Evolutionary conservation across 2,329 filamentous ascomycete genomes (phyloP).

Genomic region (Curvularia sp.): DNA sequence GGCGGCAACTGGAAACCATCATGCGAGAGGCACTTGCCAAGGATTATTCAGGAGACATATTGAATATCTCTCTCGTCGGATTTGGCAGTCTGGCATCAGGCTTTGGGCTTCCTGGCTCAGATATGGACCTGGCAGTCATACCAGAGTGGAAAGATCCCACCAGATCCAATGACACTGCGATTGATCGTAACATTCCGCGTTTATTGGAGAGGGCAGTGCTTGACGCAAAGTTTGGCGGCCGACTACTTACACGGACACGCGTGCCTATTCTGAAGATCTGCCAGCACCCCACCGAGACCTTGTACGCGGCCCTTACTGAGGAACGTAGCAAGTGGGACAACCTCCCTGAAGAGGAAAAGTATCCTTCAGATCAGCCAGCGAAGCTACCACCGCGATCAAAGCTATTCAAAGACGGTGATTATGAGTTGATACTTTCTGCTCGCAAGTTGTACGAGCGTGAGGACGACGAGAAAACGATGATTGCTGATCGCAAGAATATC

Average conservation of each 20-base stretch:
- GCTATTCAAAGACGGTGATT: slow-evolving; percentile 18
- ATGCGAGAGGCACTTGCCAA: slow-evolving; percentile 66
- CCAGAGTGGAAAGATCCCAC: slow-evolving; percentile 58
- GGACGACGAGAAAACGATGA: not conserved
- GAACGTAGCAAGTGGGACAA: slow-evolving; percentile 76
- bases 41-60: slow-evolving; percentile 56
- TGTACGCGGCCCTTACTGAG: slow-evolving; percentile 67
- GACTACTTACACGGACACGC: slow-evolving; percentile 77
- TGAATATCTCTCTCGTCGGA: slow-evolving; percentile 71
- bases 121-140: slow-evolving; percentile 86
- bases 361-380: slow-evolving; percentile 30
- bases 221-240: slow-evolving; percentile 74
- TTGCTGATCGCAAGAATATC: slow-evolving; percentile 9
- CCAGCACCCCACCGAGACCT: slow-evolving; percentile 67
- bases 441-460: not conserved
- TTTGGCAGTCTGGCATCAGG: slow-evolving; percentile 86
- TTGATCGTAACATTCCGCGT: slow-evolving; percentile 69
- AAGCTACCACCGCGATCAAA: slow-evolving; percentile 23
- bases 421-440: not conserved
- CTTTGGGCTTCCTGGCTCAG: slow-evolving; percentile 85
- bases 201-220: slow-evolving; percentile 78
- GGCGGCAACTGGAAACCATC: slow-evolving; percentile 67
- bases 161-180: slow-evolving; percentile 45
- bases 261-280: slow-evolving; percentile 91
- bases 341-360: slow-evolving; percentile 56